Percentiles rank a stretch among this genome's conserved stretches.
Conservation (phyloP, 2,329 filamentous ascomycete species). For the Diaporthe sp. region DNA sequence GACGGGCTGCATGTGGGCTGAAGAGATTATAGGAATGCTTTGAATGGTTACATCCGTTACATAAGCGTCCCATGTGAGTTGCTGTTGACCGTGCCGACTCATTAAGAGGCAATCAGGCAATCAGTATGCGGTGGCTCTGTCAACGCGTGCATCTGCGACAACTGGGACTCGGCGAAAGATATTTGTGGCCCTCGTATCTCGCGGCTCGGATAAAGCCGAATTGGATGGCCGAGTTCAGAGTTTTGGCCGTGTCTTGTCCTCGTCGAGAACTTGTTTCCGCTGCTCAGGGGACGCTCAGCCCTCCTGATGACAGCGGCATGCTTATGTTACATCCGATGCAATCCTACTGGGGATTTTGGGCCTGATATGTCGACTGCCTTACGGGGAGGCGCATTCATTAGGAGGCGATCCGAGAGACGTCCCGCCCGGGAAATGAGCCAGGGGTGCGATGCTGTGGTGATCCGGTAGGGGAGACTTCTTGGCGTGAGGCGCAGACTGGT, state of each 20-base stretch:
- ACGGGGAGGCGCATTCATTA: constrained; percentile 19
- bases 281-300: background rate
- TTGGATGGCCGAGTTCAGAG: background rate
- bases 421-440: constrained; percentile 29
- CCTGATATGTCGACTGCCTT: constrained; percentile 16
- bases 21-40: background rate
- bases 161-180: background rate
- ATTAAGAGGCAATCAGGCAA: background rate
- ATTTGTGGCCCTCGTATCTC: constrained; percentile 14
- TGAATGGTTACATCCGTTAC: constrained; percentile 1
- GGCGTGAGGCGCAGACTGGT: constrained; percentile 26
- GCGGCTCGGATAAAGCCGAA: constrained; percentile 16
- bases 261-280: background rate
- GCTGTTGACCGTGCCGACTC: background rate
- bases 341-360: background rate
- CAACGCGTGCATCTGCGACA: background rate
- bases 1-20: background rate
- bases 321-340: constrained; percentile 8
- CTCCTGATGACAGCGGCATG: constrained; percentile 1
- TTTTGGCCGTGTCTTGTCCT: background rate
- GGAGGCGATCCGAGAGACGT: constrained; percentile 12
- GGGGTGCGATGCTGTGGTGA: constrained; percentile 18
- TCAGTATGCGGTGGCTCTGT: background rate
- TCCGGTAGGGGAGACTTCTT: constrained; percentile 21
- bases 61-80: background rate